Percentiles rank a stretch among this genome's conserved stretches.
Conservation (phyloP, 768 basidiomycete genomes). For the Leccinum uliginosum region DNA sequence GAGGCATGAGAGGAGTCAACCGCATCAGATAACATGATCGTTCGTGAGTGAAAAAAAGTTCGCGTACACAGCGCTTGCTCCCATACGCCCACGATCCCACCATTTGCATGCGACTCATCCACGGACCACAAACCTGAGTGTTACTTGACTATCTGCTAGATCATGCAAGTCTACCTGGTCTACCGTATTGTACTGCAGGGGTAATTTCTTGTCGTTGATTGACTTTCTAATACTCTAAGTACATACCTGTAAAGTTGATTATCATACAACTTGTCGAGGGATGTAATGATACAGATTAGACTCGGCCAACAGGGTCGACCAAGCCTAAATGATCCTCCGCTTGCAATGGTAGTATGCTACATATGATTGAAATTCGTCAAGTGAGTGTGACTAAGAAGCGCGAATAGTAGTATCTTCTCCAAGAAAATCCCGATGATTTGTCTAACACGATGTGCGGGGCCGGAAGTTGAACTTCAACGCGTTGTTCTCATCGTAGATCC, state of each 20-base stretch:
- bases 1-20: background rate
- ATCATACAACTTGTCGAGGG: background rate
- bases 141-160: constrained; percentile 3
- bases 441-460: constrained; percentile 58
- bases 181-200: constrained; percentile 16
- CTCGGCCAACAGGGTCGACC: background rate
- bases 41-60: background rate
- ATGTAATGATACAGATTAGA: background rate
- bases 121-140: background rate
- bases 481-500: constrained; percentile 51
- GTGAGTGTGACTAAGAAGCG: background rate
- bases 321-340: background rate
- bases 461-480: constrained; percentile 57
- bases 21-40: background rate
- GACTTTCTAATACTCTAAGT: background rate
- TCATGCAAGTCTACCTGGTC: background rate
- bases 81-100: background rate
- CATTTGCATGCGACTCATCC: background rate
- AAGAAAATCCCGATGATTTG: background rate
- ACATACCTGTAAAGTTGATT: background rate
- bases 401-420: background rate
- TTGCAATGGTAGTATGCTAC: background rate
- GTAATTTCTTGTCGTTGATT: constrained; percentile 9
- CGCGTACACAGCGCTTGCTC: background rate
- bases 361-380: background rate